Evolutionary conservation across 208 protist species (phyloP).

Genomic region (Naegleria lovaniensis): DNA sequence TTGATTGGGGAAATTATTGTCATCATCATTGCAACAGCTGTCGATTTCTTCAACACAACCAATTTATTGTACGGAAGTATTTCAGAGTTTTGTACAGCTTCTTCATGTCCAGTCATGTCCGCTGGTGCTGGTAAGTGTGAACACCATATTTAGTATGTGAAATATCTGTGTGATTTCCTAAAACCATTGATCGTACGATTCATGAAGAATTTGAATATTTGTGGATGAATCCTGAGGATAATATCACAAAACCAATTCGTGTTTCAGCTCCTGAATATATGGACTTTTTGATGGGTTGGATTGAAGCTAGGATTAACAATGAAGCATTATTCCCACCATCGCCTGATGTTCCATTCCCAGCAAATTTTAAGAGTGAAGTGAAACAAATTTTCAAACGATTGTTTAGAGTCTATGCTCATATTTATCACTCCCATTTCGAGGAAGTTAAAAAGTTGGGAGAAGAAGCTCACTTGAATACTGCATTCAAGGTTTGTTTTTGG

Average conservation of each 20-base stretch:
- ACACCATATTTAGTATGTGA: too few species aligned
- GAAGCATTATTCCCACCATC: constrained; percentile 89
- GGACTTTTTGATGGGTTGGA: constrained; percentile 94
- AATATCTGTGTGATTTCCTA: too few species aligned
- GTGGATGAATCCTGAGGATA: constrained; percentile 86
- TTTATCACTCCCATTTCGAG: constrained; percentile 94
- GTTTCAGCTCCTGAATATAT: constrained; percentile 92
- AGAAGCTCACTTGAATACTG: constrained; percentile 95
- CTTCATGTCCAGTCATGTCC: constrained; percentile 89
- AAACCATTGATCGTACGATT: too few species aligned
- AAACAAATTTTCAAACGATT: constrained; percentile 93
- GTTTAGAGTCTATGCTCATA: constrained; percentile 98
- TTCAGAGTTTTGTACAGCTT: constrained; percentile 95
- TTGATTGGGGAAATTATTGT: not conserved
- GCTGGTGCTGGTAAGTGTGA: constrained; percentile 59
- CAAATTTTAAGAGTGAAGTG: constrained; percentile 61
- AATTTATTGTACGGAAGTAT: constrained; percentile 96
- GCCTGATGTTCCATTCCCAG: constrained; percentile 51
- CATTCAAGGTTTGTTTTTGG: constrained; percentile 62
- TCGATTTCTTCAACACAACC: constrained; percentile 99
- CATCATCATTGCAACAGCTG: constrained; percentile 41
- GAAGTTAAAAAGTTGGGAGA: constrained; percentile 86
- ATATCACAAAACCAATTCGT: constrained; percentile 86
- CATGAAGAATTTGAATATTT: constrained; percentile 78
- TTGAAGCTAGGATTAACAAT: constrained; percentile 91